A percentile compares a stretch with the other conserved stretches of the same genome.
Evolutionary conservation across 1,139 yeast genomes (phyloP).

Genomic region (Yamadazyma trypodendri): DNA sequence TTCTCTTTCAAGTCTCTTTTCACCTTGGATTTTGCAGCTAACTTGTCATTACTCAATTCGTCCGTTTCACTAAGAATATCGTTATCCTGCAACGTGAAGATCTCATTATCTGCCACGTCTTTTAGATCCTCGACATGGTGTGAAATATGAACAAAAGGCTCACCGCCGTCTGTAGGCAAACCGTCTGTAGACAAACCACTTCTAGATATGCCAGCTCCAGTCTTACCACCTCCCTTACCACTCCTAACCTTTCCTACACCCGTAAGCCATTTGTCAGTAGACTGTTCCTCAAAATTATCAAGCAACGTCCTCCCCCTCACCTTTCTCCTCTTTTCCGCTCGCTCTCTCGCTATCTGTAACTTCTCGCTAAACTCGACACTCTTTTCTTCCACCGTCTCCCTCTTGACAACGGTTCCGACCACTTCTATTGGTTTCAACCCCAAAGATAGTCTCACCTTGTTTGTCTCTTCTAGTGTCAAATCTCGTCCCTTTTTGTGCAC

Average conservation of each 20-base stretch:
- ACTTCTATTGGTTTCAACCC: slow-evolving; percentile 48
- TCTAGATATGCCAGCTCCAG: no score
- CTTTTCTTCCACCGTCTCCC: neutral
- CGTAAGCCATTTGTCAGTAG: slow-evolving; percentile 42
- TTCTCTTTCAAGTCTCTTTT: slow-evolving; percentile 20
- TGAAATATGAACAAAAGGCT: slow-evolving; percentile 39
- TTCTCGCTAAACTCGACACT: neutral
- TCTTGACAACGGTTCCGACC: no score
- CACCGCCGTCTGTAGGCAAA: no score
- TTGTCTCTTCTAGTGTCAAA: slow-evolving; percentile 53
- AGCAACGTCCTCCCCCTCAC: slow-evolving; percentile 20
- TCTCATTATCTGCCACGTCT: slow-evolving; percentile 42
- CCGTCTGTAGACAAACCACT: no score
- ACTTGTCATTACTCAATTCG: slow-evolving; percentile 43
- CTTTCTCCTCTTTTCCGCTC: slow-evolving; percentile 19
- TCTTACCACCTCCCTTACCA: neutral
- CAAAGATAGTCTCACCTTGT: slow-evolving; percentile 44
- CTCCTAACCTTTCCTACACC: slow-evolving; percentile 11
- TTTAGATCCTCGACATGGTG: slow-evolving; percentile 41
- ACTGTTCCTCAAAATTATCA: slow-evolving; percentile 25
- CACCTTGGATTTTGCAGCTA: slow-evolving; percentile 33
- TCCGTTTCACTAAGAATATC: slow-evolving; percentile 51
- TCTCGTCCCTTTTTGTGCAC: slow-evolving; percentile 10
- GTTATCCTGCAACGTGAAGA: slow-evolving; percentile 66
- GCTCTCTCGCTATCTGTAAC: slow-evolving; percentile 17